Evolutionary conservation across 164 flowering plant genomes (phyloP).

Genomic region (Buxus sempervirens): DNA sequence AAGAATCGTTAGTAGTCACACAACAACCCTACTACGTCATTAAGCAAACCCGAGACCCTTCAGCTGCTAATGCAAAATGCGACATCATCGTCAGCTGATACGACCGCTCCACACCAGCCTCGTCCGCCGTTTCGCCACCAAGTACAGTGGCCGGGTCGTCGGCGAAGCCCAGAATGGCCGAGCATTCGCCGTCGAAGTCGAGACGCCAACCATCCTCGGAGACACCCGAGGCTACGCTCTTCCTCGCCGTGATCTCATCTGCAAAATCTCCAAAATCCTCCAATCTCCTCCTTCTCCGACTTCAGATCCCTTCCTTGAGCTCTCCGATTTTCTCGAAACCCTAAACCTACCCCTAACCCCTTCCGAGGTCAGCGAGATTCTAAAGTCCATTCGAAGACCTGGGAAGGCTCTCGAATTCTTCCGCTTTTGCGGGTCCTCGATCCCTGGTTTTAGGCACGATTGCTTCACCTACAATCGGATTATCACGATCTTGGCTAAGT

Average conservation of each 20-base stretch:
- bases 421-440: slow-evolving; percentile 44
- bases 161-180: slow-evolving; percentile 47
- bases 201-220: slow-evolving; percentile 30
- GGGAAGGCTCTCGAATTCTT: slow-evolving; percentile 63
- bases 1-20: too few relatives aligned
- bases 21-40: too few relatives aligned
- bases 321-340: slow-evolving; percentile 52
- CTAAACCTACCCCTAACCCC: slow-evolving; percentile 50
- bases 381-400: slow-evolving; percentile 62
- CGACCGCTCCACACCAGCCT: slow-evolving; percentile 1
- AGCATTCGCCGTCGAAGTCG: slow-evolving; percentile 45
- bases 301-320: slow-evolving; percentile 42
- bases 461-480: slow-evolving; percentile 73
- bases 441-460: slow-evolving; percentile 67
- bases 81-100: slow-evolving; percentile 9
- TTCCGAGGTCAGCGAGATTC: slow-evolving; percentile 70
- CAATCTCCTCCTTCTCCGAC: slow-evolving; percentile 25
- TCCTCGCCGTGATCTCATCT: slow-evolving; percentile 83
- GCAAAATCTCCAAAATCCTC: slow-evolving; percentile 59
- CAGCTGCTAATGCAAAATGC: not conserved
- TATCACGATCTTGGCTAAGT: slow-evolving; percentile 52
- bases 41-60: too few relatives aligned
- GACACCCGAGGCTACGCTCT: slow-evolving; percentile 71
- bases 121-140: slow-evolving; percentile 68
- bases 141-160: slow-evolving; percentile 65